These are phyloP conservation scores for Scytalidium sp. DNA, from an alignment of 2,329 filamentous ascomycete species.

Conservation along the genomic window DNA sequence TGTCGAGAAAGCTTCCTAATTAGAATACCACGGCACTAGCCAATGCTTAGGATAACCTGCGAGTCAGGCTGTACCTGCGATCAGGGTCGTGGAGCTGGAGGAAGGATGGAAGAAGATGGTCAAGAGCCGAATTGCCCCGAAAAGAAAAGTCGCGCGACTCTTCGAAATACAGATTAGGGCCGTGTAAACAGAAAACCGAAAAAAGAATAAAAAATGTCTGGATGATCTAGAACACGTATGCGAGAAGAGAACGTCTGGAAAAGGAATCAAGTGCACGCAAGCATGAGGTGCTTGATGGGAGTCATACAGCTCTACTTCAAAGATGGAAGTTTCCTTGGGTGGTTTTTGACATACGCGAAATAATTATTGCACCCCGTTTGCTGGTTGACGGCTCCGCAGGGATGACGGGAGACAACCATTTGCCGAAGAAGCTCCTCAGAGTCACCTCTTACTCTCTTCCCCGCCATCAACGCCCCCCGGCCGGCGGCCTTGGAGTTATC, in stretches of 20 bases:
- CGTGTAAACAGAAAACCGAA: background rate
- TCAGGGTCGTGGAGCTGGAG: background rate
- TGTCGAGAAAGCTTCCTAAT: background rate
- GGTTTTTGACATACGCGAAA: background rate
- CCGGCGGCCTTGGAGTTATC: background rate
- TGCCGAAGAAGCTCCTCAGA: constrained; percentile 1
- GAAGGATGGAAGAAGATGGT: background rate
- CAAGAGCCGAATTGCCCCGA: background rate
- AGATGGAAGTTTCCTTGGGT: background rate
- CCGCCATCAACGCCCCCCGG: constrained; percentile 1
- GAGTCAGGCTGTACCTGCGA: background rate
- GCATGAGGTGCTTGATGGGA: background rate
- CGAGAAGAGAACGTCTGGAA: background rate
- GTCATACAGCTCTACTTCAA: background rate
- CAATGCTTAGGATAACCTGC: background rate
- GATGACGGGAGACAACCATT: background rate
- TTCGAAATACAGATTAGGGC: background rate
- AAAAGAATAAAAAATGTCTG: background rate
- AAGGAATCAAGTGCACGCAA: background rate
- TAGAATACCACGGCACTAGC: background rate
- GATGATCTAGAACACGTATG: background rate
- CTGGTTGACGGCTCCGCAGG: background rate
- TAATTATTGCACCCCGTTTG: background rate
- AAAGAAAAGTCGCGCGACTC: background rate
- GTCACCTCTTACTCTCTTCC: background rate